A percentile compares a stretch with the other conserved stretches of the same genome.
Conservation (phyloP, 2,329 filamentous ascomycete species). For the Didymella pinodella region DNA sequence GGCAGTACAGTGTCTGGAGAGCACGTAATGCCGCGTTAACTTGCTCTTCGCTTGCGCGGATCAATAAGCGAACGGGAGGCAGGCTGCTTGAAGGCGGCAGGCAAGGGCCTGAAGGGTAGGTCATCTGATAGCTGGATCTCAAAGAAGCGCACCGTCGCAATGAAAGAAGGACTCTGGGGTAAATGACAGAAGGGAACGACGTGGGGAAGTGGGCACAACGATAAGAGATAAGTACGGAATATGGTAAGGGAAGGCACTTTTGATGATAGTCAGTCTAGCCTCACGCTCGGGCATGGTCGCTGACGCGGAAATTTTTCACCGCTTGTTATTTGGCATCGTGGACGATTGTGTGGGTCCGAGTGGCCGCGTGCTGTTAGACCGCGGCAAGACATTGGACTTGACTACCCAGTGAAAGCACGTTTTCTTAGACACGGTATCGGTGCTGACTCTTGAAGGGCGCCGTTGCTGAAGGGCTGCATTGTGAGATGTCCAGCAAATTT, state of each 20-base stretch:
- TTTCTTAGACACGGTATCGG: neutral
- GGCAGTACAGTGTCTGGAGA: slow-evolving; percentile 45
- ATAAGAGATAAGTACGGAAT: slow-evolving; percentile 31
- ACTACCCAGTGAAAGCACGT: neutral
- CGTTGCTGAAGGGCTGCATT: slow-evolving; percentile 3
- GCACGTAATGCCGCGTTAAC: slow-evolving; percentile 37
- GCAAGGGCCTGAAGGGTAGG: slow-evolving; percentile 33
- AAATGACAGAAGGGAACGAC: slow-evolving; percentile 26
- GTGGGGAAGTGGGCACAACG: slow-evolving; percentile 28
- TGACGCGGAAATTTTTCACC: slow-evolving; percentile 42
- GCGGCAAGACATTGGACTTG: neutral
- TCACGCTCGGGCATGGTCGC: slow-evolving; percentile 39
- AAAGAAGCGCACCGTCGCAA: slow-evolving; percentile 13
- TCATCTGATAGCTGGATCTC: slow-evolving; percentile 35
- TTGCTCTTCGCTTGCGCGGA: slow-evolving; percentile 31
- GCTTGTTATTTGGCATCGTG: slow-evolving; percentile 40
- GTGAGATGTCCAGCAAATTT: no score
- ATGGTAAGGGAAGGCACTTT: slow-evolving; percentile 21
- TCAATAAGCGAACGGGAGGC: slow-evolving; percentile 37
- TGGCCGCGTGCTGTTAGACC: slow-evolving; percentile 5
- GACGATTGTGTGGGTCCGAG: slow-evolving; percentile 23
- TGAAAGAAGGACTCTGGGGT: slow-evolving; percentile 15
- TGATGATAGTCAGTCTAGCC: slow-evolving; percentile 36
- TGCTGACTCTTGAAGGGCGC: neutral
- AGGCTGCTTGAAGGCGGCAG: slow-evolving; percentile 48